These are phyloP conservation scores for Uronychia setigera DNA, from an alignment of 73 alveolate genomes.

Conservation along the genomic window DNA sequence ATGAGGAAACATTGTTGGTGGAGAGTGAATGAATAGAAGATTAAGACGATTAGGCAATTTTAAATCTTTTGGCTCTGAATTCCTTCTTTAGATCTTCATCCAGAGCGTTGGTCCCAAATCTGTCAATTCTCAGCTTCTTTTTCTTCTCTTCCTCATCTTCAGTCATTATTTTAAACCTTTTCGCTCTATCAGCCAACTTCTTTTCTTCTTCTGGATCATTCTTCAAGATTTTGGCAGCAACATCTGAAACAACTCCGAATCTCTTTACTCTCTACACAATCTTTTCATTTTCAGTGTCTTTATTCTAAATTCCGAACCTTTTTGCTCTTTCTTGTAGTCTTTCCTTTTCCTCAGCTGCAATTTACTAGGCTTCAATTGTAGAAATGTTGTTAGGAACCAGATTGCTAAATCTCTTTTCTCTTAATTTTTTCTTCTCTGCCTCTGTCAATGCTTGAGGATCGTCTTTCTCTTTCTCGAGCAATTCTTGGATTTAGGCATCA, in stretches of 20 bases:
- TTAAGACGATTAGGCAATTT: not conserved
- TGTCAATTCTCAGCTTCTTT: not conserved
- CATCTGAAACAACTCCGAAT: not conserved
- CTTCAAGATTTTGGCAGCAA: not conserved
- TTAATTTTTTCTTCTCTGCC: not conserved
- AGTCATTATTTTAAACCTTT: not conserved
- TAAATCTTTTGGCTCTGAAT: not conserved
- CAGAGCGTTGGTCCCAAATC: slow-evolving; percentile 7
- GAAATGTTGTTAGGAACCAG: not conserved
- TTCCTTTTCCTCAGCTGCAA: not conserved
- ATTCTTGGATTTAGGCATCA: not conserved
- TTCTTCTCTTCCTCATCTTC: not conserved
- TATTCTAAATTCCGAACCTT: not conserved
- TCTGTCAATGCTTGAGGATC: not conserved
- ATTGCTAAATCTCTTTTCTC: not conserved
- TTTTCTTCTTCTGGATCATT: not conserved
- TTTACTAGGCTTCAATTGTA: not conserved
- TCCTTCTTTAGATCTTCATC: not conserved
- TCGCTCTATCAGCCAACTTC: not conserved
- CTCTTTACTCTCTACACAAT: not conserved
- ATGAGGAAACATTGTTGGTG: not conserved
- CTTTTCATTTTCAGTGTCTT: not conserved
- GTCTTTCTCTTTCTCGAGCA: not conserved
- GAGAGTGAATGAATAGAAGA: not conserved
- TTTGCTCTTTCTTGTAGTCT: not conserved